phyloP scores from a whole-genome alignment of 768 basidiomycete species.

The Amanita rimosa region DNA sequence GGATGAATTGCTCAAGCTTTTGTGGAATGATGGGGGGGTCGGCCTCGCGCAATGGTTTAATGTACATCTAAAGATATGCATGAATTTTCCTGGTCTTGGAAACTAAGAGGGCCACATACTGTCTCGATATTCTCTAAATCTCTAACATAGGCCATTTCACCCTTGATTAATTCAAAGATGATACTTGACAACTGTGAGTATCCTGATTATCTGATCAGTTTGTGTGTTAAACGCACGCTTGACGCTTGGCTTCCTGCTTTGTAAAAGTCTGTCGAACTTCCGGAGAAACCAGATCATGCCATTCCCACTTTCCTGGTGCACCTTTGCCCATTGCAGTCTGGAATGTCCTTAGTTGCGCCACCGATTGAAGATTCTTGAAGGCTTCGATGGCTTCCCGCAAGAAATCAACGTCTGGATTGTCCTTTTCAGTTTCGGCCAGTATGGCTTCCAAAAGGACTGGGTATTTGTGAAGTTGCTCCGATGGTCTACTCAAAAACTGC shows the following conservation, averaged over 20 bases:
- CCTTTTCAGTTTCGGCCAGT: slow-evolving; percentile 66
- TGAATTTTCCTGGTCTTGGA: background rate
- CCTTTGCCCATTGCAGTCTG: slow-evolving; percentile 84
- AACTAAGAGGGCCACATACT: slow-evolving; percentile 28
- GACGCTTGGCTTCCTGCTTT: slow-evolving; percentile 72
- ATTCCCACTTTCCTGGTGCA: slow-evolving; percentile 70
- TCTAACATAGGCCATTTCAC: slow-evolving; percentile 94
- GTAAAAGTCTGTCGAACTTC: slow-evolving; percentile 48
- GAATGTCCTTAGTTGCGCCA: slow-evolving; percentile 80
- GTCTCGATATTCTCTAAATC: slow-evolving; percentile 82
- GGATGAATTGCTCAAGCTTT: slow-evolving; percentile 64
- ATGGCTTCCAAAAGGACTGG: slow-evolving; percentile 83
- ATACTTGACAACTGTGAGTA: slow-evolving; percentile 33
- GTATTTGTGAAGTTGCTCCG: slow-evolving; percentile 81
- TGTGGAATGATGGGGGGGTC: slow-evolving; percentile 75
- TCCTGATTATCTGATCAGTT: background rate
- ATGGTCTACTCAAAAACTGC: slow-evolving; percentile 67
- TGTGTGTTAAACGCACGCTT: slow-evolving; percentile 39
- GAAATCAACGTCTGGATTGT: slow-evolving; percentile 79
- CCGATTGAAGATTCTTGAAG: slow-evolving; percentile 70
- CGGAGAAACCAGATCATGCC: slow-evolving; percentile 73
- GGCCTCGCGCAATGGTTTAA: slow-evolving; percentile 61
- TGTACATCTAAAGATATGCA: slow-evolving; percentile 53
- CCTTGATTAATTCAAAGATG: slow-evolving; percentile 92
- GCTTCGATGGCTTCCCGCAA: slow-evolving; percentile 69